phyloP scores from a whole-genome alignment of 805 yeast genomes.

The Danielia reshetovae region DNA sequence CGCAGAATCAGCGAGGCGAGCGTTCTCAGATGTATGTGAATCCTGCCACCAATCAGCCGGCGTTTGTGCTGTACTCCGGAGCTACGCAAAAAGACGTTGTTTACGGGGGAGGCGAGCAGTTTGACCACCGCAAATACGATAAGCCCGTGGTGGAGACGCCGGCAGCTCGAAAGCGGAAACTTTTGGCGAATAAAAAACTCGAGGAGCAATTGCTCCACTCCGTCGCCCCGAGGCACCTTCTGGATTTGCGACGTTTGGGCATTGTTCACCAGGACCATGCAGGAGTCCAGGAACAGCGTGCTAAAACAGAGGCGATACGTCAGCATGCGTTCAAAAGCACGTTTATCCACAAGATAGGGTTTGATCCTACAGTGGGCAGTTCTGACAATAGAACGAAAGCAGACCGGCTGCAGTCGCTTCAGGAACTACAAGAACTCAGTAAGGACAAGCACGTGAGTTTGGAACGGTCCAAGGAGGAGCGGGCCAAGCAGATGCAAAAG shows the following conservation, averaged over 20 bases:
- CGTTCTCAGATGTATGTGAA: conserved; percentile 15
- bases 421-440: conserved; percentile 13
- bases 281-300: conserved; percentile 4
- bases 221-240: conserved; percentile 10
- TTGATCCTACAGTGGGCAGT: conserved; percentile 43
- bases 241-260: conserved; percentile 14
- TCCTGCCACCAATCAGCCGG: conserved; percentile 19
- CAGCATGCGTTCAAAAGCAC: conserved; percentile 38
- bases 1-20: conserved; percentile 38
- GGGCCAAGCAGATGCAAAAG: conserved; percentile 16
- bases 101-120: conserved; percentile 16
- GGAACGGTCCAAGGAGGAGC: conserved; percentile 15
- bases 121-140: conserved; percentile 16
- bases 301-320: conserved; percentile 10
- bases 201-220: conserved; percentile 10
- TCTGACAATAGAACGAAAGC: conserved; percentile 2
- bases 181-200: conserved; percentile 14
- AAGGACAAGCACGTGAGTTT: conserved; percentile 12
- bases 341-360: conserved; percentile 43
- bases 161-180: conserved; percentile 15
- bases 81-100: conserved; percentile 12
- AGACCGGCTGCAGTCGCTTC: conserved; percentile 9
- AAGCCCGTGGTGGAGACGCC: conserved; percentile 14
- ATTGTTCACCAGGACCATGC: conserved; percentile 16
- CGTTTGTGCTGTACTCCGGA: conserved; percentile 17